Conservation (phyloP, 208 protist species). For the Herpetomonas tarakana region DNA sequence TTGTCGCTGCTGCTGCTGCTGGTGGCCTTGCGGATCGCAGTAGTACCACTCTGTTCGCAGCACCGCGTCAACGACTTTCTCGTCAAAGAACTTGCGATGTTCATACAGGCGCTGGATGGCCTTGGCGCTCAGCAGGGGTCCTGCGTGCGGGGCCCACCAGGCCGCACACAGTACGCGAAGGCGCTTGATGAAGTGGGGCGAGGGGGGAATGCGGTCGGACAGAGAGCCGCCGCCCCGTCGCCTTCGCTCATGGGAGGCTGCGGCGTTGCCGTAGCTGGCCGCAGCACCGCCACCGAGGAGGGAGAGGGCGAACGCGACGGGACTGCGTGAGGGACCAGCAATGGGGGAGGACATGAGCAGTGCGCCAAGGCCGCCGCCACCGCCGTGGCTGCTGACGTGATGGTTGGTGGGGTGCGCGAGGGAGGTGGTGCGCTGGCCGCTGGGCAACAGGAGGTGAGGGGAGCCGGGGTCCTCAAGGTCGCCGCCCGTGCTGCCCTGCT, state of each 20-base stretch:
- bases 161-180: constrained; percentile 51
- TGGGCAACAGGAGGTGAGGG: not conserved
- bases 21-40: constrained; percentile 1
- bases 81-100: constrained; percentile 33
- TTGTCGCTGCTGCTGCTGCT: constrained; percentile 6
- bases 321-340: too few relatives aligned
- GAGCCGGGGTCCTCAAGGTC: not conserved
- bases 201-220: not conserved
- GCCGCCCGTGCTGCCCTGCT: not conserved
- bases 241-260: not conserved
- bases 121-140: constrained; percentile 26
- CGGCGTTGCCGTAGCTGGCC: not conserved
- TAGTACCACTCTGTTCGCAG: constrained; percentile 56
- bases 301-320: not conserved
- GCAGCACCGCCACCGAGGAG: too few relatives aligned
- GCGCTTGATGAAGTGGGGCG: constrained; percentile 24
- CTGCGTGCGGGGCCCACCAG: constrained; percentile 63
- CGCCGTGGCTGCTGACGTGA: not conserved
- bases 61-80: constrained; percentile 48
- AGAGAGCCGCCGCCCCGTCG: too few relatives aligned
- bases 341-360: too few relatives aligned
- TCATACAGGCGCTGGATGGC: constrained; percentile 40
- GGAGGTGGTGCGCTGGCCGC: not conserved
- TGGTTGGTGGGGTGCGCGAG: not conserved
- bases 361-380: too few relatives aligned